Evolutionary conservation across 139 green algal species (phyloP), one percentile per base, ranked within the genome.

Genomic region (Micractinium conductrix): DNA sequence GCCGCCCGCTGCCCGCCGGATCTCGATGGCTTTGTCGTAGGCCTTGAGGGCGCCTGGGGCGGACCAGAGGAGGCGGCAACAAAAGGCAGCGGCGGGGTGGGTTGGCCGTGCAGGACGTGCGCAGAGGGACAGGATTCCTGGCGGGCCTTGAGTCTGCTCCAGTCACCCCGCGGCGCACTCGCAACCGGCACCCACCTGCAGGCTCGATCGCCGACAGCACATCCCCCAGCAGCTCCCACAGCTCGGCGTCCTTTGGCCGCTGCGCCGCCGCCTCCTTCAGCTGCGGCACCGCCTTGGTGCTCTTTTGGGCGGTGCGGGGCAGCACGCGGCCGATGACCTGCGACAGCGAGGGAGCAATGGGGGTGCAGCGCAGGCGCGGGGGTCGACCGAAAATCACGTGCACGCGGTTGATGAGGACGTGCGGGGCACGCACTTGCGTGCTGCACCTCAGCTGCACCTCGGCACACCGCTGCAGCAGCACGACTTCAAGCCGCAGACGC

Each of bases 221-320:
- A 76, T 98, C 95, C 3, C 90, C 95, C 76, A 97, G 88, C 90
- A 95, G 87, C 89, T 96, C 92, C 95, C 93, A 97, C 35, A 98
- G 81, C 17, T 92, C 87, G 0, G 81, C 60, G 37, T 93, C 89
- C 17, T 85, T 70, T 9, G 82, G 68, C 33, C 84, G 68, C 50
- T 84, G 71, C 40, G 74, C 17, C 2, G 87, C 88, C 16, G 95
- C 93, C 16, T 88, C 79, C 69, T 85, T 87, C 60, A 97, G 91
- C 33, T 91, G 81, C 21, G 72, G 65, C 2, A 94, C 40, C 14
- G 86, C 84, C 40, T 87, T 82, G 79, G 48, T 67, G 43, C 63
- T 67, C 65, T 80, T 84, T 75, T 22, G 38, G 42, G 81, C 60
- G 45, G 53, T n/a, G 67, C 91, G 91, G 69, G 38, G 85, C 55